Conservation (phyloP, 1,284 basidiomycete genomes). For the Fomitopsis schrenkii region DNA sequence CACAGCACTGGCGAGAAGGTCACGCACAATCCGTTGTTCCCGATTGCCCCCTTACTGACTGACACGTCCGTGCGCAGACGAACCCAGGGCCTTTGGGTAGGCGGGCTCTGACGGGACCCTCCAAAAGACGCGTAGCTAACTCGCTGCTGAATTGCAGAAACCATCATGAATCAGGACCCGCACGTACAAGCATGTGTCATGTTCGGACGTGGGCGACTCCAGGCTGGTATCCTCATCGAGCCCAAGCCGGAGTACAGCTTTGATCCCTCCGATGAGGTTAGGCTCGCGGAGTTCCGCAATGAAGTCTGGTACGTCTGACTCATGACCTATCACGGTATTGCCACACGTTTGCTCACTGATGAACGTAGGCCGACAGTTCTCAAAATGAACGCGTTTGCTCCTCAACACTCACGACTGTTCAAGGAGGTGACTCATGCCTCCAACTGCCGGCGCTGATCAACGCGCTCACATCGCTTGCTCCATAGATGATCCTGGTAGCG, state of each 20-base stretch:
- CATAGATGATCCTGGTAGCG: constrained; percentile 28
- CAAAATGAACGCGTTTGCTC: constrained; percentile 29
- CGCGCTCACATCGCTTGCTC: background rate
- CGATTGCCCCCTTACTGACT: background rate
- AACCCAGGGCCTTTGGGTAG: constrained; percentile 19
- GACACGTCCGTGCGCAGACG: constrained; percentile 10
- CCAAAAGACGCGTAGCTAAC: background rate
- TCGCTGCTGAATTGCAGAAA: constrained; percentile 15
- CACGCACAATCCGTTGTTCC: background rate
- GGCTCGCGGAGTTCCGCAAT: constrained; percentile 26
- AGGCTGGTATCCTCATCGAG: constrained; percentile 35
- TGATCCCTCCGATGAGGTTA: constrained; percentile 20
- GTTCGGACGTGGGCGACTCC: constrained; percentile 36
- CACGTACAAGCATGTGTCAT: constrained; percentile 28
- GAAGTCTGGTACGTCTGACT: constrained; percentile 27
- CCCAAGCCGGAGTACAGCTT: constrained; percentile 24
- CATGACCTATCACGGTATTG: background rate
- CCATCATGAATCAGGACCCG: constrained; percentile 26
- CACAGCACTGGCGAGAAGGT: constrained; percentile 50
- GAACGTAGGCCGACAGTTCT: constrained; percentile 28
- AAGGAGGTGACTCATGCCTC: constrained; percentile 25
- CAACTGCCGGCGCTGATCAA: background rate
- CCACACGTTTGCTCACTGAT: background rate
- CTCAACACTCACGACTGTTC: constrained; percentile 32
- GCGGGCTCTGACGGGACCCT: background rate